phyloP scores from a whole-genome alignment of 495 filamentous ascomycete genomes.

The Xylaria castorea region DNA sequence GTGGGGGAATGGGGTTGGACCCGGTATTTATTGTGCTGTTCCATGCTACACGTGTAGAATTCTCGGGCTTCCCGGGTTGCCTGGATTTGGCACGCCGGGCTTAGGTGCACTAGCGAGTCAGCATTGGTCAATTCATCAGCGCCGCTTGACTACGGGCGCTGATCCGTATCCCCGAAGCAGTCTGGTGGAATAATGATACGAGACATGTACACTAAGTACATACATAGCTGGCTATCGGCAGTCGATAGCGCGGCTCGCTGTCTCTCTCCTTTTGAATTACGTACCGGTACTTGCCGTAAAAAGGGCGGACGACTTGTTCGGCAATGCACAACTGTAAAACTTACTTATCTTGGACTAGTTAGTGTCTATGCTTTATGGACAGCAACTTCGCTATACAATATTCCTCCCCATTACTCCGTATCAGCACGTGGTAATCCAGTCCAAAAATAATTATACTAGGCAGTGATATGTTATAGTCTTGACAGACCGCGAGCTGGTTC shows the following conservation, averaged over 20 bases:
- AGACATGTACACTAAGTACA: no score
- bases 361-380: not conserved
- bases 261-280: not conserved
- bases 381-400: not conserved
- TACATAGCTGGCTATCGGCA: not conserved
- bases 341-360: not conserved
- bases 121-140: conserved; percentile 3
- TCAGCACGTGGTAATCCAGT: not conserved
- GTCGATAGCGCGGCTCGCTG: conserved; percentile 2
- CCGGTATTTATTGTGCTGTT: conserved; percentile 4
- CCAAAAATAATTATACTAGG: not conserved
- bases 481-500: not conserved
- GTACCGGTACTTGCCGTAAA: conserved; percentile 6
- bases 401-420: not conserved
- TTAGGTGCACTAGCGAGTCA: conserved; percentile 17
- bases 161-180: not conserved
- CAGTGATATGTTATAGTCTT: not conserved
- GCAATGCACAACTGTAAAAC: not conserved
- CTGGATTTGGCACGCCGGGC: conserved; percentile 8
- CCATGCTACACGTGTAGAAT: not conserved
- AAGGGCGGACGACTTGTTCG: not conserved
- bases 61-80: not conserved
- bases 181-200: not conserved
- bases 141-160: not conserved
- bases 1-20: conserved; percentile 9